Conservation (phyloP, 1,284 basidiomycete species). For the Apiotrichum siamense region DNA sequence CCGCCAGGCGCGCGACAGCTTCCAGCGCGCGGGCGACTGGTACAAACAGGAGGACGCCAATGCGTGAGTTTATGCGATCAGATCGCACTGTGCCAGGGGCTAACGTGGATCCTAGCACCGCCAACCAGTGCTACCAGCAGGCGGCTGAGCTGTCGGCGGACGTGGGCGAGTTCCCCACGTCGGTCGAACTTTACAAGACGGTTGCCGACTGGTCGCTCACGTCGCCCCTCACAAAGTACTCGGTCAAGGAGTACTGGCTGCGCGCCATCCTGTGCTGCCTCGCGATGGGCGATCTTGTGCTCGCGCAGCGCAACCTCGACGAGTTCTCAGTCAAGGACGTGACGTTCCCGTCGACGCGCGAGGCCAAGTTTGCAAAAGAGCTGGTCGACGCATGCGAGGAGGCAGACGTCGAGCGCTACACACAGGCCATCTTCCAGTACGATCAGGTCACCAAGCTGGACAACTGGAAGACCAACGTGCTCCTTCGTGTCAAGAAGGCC, state of each 20-base stretch:
- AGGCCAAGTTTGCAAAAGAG: slow-evolving; percentile 75
- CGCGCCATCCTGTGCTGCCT: slow-evolving; percentile 81
- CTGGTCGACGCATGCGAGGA: slow-evolving; percentile 72
- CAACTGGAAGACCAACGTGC: slow-evolving; percentile 85
- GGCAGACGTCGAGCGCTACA: slow-evolving; percentile 69
- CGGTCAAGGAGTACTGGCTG: slow-evolving; percentile 97
- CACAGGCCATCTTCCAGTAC: slow-evolving; percentile 67
- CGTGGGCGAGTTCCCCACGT: slow-evolving; percentile 73
- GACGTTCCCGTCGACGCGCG: slow-evolving; percentile 76
- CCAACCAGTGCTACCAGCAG: slow-evolving; percentile 91
- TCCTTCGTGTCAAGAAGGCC: slow-evolving; percentile 78
- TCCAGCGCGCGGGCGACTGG: slow-evolving; percentile 91
- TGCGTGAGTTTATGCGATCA: slow-evolving; percentile 59
- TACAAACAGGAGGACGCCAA: slow-evolving; percentile 93
- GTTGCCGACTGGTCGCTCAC: slow-evolving; percentile 81
- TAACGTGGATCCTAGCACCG: slow-evolving; percentile 65
- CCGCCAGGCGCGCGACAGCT: slow-evolving; percentile 72
- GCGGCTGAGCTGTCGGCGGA: slow-evolving; percentile 92
- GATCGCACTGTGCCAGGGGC: background rate
- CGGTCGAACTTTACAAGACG: slow-evolving; percentile 82
- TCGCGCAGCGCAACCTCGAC: slow-evolving; percentile 67
- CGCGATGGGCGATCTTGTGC: slow-evolving; percentile 80
- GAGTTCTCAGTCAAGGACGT: slow-evolving; percentile 68
- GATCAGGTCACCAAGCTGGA: slow-evolving; percentile 85
- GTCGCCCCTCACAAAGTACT: slow-evolving; percentile 90